Conservation (phyloP, 371 early-diverging fungal species). For the Synchytrium microbalum region DNA sequence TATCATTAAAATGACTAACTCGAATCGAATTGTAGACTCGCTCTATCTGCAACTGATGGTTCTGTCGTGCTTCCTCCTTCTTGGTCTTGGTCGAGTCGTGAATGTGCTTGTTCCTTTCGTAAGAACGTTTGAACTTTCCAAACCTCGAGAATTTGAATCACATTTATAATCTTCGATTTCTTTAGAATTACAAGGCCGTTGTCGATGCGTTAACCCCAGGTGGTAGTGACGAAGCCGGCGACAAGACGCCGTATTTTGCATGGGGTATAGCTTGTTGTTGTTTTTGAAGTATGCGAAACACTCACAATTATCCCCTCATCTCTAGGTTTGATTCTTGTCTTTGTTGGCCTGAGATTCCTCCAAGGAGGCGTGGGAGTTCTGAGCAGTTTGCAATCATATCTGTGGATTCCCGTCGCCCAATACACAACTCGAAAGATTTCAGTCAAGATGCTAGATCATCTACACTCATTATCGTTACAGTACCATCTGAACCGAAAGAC, state of each 20-base stretch:
- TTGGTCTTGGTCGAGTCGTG: constrained; percentile 55
- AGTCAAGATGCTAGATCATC: constrained; percentile 77
- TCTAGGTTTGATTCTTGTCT: constrained; percentile 61
- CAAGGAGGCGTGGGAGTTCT: constrained; percentile 61
- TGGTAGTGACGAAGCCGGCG: background rate
- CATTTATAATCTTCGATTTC: too few species aligned
- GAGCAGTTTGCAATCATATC: constrained; percentile 60
- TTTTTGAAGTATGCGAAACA: too few species aligned
- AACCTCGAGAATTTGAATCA: too few species aligned
- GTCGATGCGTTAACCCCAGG: constrained; percentile 55
- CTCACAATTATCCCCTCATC: too few species aligned
- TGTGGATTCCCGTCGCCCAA: constrained; percentile 6
- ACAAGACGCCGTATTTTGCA: background rate
- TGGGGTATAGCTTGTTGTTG: background rate
- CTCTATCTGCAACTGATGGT: background rate
- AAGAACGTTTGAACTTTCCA: too few species aligned
- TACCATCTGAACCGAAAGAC: constrained; percentile 91
- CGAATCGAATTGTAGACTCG: background rate
- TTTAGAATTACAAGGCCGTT: too few species aligned
- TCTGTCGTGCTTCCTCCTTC: background rate
- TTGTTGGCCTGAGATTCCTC: constrained; percentile 61
- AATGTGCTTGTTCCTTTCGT: constrained; percentile 73
- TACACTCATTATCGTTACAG: constrained; percentile 73
- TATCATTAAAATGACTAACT: too few species aligned
- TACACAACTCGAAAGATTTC: constrained; percentile 62